These are phyloP conservation scores for Saccharomycopsis sp. DNA, from an alignment of 805 yeast species.

Conservation along the genomic window DNA sequence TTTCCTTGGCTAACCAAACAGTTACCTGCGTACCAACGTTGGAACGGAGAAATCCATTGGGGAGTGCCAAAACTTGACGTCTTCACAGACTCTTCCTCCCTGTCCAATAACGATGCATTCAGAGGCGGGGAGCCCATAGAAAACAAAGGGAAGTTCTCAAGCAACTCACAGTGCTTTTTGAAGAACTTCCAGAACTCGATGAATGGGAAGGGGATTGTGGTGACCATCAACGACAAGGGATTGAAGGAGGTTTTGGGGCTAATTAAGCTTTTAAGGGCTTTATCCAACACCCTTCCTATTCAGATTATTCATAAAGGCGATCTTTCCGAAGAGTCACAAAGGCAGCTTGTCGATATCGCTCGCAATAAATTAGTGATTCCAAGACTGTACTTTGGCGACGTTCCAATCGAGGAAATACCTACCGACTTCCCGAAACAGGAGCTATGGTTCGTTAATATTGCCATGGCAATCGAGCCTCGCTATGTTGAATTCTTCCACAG, in stretches of 20 bases:
- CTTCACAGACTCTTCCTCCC: conserved; percentile 21
- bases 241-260: conserved; percentile 30
- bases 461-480: conserved; percentile 22
- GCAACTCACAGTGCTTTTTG: conserved; percentile 14
- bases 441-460: conserved; percentile 35
- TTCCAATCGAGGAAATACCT: conserved; percentile 23
- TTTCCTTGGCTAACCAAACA: conserved; percentile 34
- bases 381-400: conserved; percentile 21
- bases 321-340: conserved; percentile 30
- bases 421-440: conserved; percentile 29
- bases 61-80: conserved; percentile 31
- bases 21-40: conserved; percentile 31
- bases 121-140: background rate
- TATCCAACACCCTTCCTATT: conserved; percentile 34
- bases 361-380: conserved; percentile 23
- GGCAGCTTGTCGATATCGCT: conserved; percentile 30
- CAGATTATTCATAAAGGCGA: conserved; percentile 36
- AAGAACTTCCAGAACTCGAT: conserved; percentile 26
- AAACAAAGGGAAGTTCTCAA: conserved; percentile 19
- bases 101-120: conserved; percentile 2
- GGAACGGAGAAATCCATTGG: conserved; percentile 29
- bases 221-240: conserved; percentile 31
- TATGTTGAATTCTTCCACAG: conserved; percentile 28
- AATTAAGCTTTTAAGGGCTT: conserved; percentile 36
- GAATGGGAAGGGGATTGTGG: conserved; percentile 34